Evolutionary conservation across 495 filamentous ascomycete species (phyloP), one percentile per base, ranked within the genome.

Genomic region (Trichoderma reesei): DNA sequence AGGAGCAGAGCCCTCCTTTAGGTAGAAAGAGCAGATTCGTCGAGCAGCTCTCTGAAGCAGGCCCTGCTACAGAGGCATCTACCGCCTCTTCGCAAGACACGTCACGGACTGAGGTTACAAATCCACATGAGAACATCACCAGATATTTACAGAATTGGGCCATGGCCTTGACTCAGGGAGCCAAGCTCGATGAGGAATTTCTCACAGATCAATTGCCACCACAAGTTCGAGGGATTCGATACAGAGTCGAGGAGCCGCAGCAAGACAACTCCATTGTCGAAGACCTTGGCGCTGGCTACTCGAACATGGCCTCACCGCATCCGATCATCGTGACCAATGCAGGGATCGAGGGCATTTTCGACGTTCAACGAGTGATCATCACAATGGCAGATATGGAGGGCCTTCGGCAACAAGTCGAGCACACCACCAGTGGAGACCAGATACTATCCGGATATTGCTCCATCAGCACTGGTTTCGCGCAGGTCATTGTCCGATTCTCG

Each of bases 321-420:
- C 74, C 74, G 48, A 77, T 79, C 64, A 74, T 71, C 20, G 64
- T 77, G 39, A 74, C 69, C 65, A 74, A 70, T 61, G 73, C 73
- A 3, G 75, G 75, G 3, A 75, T 79, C 59, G 69, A 76, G 41
- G 70, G 72, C 3, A 64, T 75, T 11, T 76, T 79, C 59, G 75
- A 77, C 66, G 74, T 79, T 42, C 75, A 76, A 64, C 70, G 73
- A 62, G 73, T 79, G 33, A 63, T 76, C 62, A 68, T 79, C 59
- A 74, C 70, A 60, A 70, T 75, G 67, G 64, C 69, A 16, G 67
- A 75, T 59, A 60, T 69, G 1, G 68, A 73, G 16, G 66, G 66
- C 34, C 71, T 76, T n/a, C 72, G 70, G 11, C 56, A 64, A 11
- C 71, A 73, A 59, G 63, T 74, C 9, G 68, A 63, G 31, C 71